A percentile compares a stretch with the other conserved stretches of the same genome.
These are phyloP conservation scores for Falciphora oryzae DNA, from an alignment of 2,329 filamentous ascomycete species.

Conservation along the genomic window DNA sequence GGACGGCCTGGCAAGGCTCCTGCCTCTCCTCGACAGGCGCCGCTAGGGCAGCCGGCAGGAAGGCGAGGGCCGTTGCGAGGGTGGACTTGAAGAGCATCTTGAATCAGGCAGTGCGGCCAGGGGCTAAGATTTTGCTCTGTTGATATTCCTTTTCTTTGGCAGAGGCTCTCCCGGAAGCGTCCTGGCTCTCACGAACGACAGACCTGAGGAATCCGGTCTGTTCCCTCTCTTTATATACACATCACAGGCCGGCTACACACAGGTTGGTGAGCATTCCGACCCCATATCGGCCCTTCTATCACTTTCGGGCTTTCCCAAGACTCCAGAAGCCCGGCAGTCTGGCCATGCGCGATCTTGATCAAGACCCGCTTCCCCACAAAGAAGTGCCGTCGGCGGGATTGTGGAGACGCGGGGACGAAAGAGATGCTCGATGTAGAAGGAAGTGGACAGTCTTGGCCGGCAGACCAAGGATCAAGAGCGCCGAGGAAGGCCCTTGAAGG, in stretches of 20 bases:
- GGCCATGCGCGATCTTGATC: not conserved
- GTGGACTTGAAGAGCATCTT: not conserved
- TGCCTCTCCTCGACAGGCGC: not conserved
- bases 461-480: not conserved
- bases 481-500: not conserved
- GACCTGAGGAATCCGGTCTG: not conserved
- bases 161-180: not conserved
- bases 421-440: not conserved
- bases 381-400: not conserved
- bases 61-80: not conserved
- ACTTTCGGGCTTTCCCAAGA: not conserved
- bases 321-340: not conserved
- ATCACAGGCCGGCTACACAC: not conserved
- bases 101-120: not conserved
- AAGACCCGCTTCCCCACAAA: not conserved
- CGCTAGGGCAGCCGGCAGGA: not conserved
- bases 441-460: not conserved
- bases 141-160: not conserved
- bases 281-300: not conserved
- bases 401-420: not conserved
- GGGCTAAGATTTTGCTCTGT: not conserved
- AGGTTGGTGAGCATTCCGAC: not conserved
- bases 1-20: slow-evolving; percentile 21
- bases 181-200: not conserved
- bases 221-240: not conserved